A percentile compares a stretch with the other conserved stretches of the same genome.
Conservation (phyloP, 495 filamentous ascomycete species). For the Friedmanniomyces endolithicus region DNA sequence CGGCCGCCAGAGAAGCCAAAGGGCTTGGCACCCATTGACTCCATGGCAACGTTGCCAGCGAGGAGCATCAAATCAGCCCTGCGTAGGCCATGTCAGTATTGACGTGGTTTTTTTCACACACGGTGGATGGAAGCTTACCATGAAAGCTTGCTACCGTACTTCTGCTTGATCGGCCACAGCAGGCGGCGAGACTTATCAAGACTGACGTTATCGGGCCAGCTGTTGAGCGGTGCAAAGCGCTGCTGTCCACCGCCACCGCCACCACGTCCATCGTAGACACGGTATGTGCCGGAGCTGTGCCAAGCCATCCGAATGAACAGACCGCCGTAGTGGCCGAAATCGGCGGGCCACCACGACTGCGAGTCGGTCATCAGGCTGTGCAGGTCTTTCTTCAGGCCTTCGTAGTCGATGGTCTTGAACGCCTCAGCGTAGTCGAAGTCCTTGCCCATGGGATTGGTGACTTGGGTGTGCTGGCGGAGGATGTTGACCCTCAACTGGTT, state of each 20-base stretch:
- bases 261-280: constrained; percentile 57
- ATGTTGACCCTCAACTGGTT: constrained; percentile 50
- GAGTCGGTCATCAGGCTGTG: constrained; percentile 57
- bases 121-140: constrained; percentile 27
- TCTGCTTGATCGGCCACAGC: constrained; percentile 68
- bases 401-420: constrained; percentile 60
- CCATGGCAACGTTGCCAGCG: constrained; percentile 60
- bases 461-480: constrained; percentile 53
- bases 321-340: constrained; percentile 66
- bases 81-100: neutral
- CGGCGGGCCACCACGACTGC: constrained; percentile 64
- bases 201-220: constrained; percentile 65
- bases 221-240: constrained; percentile 65
- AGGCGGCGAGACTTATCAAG: constrained; percentile 68
- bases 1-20: constrained; percentile 62
- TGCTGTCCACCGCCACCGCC: constrained; percentile 60
- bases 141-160: constrained; percentile 69
- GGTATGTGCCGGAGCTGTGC: constrained; percentile 65
- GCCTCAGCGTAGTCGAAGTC: constrained; percentile 57
- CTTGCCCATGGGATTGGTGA: constrained; percentile 45
- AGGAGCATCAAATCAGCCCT: constrained; percentile 54
- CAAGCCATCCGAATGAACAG: constrained; percentile 67
- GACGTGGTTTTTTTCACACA: no score
- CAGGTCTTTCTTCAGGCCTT: constrained; percentile 58
- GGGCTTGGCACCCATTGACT: constrained; percentile 62